Base-by-base conservation (phyloP, 306 rosid genomes). In the Sphenostylis stenocarpa region DNA sequence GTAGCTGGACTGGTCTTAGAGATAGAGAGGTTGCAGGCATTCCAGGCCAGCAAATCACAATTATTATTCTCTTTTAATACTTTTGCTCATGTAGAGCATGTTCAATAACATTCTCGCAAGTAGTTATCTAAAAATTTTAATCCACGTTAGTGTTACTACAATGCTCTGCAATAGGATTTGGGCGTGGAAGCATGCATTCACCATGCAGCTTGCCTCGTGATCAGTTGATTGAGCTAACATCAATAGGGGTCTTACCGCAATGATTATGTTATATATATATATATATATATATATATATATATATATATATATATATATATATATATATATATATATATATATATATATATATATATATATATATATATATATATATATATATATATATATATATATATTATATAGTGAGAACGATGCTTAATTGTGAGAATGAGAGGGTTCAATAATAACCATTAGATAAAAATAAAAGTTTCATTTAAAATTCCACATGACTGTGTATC, bases 131-230 rank as follows among this genome's bases (percentile, higher is more conserved):
- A 26, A 65, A 49, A 65, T 38, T 34, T 51, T 44, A 33, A 72
- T 76, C 57, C 67, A 24, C 73, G 14, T 26, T 51, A 51, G 33
- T 51, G 11, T 26, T 66, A 39, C 12, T 24, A 75, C 38, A 47
- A 62, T 76, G 52, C 72, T 47, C 17, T 31, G 39, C 17, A 8
- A 6, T 64, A 44, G 55, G 41, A 64, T 64, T 76, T 36, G 29
- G 63, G 36, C 39, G 41, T 36, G 73, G 80, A 76, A 39, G 73
- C 23, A 47, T 64, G 51, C 34, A 11, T 65, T 65, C 66, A 64
- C 51, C 39, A 8, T 16, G 31, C 47, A 34, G 53, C 73, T 71
- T 71, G 52, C 65, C 36, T 51, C 41, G 2, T 68, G 11, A 47
- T 68, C 73, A 69, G 3, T 67, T 67, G 29, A 12, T 66, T 66